Evolutionary conservation across 345 rosid genomes (phyloP).

Genomic region (Gynandropsis gynandra): DNA sequence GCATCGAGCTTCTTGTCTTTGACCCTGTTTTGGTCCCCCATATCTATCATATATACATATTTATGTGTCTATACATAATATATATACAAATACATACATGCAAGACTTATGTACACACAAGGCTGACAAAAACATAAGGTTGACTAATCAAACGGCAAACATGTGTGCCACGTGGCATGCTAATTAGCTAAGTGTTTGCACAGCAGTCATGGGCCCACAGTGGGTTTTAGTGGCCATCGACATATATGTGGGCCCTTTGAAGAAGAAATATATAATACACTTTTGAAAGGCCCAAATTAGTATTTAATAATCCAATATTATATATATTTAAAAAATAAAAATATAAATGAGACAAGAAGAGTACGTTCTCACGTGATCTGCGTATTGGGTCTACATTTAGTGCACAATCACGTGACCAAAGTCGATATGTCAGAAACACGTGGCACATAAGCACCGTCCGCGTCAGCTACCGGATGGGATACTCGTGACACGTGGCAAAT

Average conservation of each 20-base stretch:
- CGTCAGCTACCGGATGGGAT: too few relatives aligned
- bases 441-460: neutral
- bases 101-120: too few relatives aligned
- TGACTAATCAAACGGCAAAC: constrained; percentile 16
- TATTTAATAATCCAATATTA: neutral
- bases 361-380: constrained; percentile 23
- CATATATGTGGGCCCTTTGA: neutral
- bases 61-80: constrained; percentile 6
- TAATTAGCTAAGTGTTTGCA: constrained; percentile 4
- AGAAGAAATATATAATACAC: too few relatives aligned
- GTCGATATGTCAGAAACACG: constrained; percentile 21
- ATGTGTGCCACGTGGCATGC: constrained; percentile 3
- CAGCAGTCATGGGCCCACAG: neutral
- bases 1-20: too few relatives aligned
- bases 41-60: neutral
- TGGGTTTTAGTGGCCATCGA: too few relatives aligned
- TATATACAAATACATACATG: neutral
- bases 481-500: too few relatives aligned
- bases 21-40: too few relatives aligned
- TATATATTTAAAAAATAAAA: neutral
- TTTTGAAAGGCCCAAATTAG: too few relatives aligned
- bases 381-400: constrained; percentile 24
- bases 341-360: constrained; percentile 15
- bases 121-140: constrained; percentile 3
- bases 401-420: constrained; percentile 22